phyloP scores from a whole-genome alignment of 305 asterid genomes.

The Striga hermonthica region DNA sequence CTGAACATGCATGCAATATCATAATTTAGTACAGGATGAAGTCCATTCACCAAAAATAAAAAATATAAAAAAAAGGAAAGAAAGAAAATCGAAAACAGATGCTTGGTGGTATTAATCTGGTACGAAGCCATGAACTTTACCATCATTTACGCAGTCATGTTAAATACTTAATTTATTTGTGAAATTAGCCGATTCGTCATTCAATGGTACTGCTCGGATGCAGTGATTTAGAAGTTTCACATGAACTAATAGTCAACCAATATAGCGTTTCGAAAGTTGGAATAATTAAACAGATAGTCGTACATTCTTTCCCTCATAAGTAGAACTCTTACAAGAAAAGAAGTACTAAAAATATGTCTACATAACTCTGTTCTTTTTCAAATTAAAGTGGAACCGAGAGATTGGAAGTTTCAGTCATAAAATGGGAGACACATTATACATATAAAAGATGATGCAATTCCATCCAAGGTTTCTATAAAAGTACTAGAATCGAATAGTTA shows the following conservation, averaged over 20 bases:
- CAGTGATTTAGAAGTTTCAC: background rate
- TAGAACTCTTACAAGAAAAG: background rate
- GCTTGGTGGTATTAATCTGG: background rate
- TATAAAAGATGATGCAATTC: background rate
- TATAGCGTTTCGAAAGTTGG: background rate
- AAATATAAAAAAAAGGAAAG: too few species aligned
- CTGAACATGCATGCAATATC: constrained; percentile 42
- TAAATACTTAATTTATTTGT: background rate
- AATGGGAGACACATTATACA: background rate
- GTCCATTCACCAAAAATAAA: background rate
- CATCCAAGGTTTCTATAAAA: background rate
- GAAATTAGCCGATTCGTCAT: constrained; percentile 7
- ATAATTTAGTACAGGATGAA: constrained; percentile 3
- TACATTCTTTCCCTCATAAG: background rate
- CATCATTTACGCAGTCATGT: background rate
- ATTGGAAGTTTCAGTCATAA: background rate
- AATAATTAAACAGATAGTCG: background rate
- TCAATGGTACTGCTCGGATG: background rate
- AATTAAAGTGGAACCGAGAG: background rate
- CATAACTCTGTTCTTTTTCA: background rate
- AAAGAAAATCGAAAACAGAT: background rate
- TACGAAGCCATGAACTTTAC: background rate
- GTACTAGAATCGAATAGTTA: background rate
- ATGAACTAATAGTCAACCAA: background rate
- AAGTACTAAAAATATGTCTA: background rate